These are phyloP conservation scores for Pleurostoma richardsiae DNA, from an alignment of 2,329 filamentous ascomycete genomes.

Conservation along the genomic window DNA sequence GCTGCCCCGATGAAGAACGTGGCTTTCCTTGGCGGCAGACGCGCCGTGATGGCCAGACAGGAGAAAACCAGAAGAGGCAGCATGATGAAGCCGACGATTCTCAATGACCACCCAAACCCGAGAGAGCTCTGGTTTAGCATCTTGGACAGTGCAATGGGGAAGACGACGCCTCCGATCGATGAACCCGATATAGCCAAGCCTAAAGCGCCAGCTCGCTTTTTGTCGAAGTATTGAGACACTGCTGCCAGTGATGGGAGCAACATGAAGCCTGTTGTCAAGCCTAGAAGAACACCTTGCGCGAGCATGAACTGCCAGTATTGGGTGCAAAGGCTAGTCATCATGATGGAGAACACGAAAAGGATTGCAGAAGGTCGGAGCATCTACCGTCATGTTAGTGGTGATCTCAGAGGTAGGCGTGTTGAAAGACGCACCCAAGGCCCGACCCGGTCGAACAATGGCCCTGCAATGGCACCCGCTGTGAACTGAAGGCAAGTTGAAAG, in stretches of 20 bases:
- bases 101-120: conserved; percentile 43
- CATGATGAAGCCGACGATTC: conserved; percentile 45
- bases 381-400: not conserved
- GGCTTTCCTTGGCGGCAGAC: conserved; percentile 40
- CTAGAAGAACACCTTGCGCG: conserved; percentile 67
- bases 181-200: conserved; percentile 76
- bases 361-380: conserved; percentile 10
- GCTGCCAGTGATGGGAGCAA: conserved; percentile 73
- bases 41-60: conserved; percentile 43
- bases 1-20: conserved; percentile 54
- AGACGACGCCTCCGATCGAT: conserved; percentile 63
- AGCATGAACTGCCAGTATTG: conserved; percentile 79
- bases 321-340: conserved; percentile 30
- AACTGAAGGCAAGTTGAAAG: conserved; percentile 29
- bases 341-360: conserved; percentile 16
- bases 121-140: conserved; percentile 33
- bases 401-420: conserved; percentile 10
- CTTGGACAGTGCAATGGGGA: conserved; percentile 42
- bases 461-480: conserved; percentile 23
- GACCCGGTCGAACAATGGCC: conserved; percentile 35
- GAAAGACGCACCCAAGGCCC: conserved; percentile 27
- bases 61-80: conserved; percentile 39
- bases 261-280: conserved; percentile 67
- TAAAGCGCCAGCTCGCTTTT: conserved; percentile 69
- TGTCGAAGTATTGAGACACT: conserved; percentile 74